Conservation (phyloP, 257 asterid species). For the Lycium barbarum region DNA sequence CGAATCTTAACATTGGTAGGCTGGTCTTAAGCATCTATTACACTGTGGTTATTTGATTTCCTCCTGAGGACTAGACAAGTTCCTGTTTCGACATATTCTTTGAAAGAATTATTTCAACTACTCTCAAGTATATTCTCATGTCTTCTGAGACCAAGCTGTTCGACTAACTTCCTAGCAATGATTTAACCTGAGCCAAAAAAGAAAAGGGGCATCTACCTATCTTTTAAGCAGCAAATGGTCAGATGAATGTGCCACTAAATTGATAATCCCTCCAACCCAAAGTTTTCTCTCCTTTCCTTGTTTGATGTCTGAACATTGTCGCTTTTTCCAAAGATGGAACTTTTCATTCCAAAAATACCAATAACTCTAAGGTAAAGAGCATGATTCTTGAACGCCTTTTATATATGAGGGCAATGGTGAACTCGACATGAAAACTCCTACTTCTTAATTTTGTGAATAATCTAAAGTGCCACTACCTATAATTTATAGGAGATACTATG, state of each 20-base stretch:
- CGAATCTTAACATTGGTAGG: not conserved
- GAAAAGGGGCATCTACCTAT: not conserved
- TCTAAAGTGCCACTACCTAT: not conserved
- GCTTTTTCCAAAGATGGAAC: not conserved
- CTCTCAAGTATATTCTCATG: not conserved
- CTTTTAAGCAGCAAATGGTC: not conserved
- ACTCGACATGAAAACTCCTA: not conserved
- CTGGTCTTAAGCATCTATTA: not conserved
- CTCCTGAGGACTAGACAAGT: slow-evolving; percentile 22
- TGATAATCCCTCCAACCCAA: not conserved
- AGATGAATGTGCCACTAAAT: not conserved
- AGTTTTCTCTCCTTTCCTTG: not conserved
- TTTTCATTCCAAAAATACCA: not conserved
- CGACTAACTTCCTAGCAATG: not conserved
- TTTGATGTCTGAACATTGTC: not conserved
- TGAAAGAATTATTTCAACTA: not conserved
- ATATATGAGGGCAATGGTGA: not conserved
- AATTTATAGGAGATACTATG: not conserved
- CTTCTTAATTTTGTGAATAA: slow-evolving; percentile 12
- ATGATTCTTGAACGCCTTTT: not conserved
- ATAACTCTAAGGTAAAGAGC: not conserved
- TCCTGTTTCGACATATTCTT: not conserved
- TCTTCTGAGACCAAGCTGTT: not conserved
- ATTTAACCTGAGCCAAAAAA: not conserved
- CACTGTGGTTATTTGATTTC: not conserved